Evolutionary conservation across 2,329 filamentous ascomycete species (phyloP), one percentile per base, ranked within the genome.

Genomic region (Myriangium duriaei): DNA sequence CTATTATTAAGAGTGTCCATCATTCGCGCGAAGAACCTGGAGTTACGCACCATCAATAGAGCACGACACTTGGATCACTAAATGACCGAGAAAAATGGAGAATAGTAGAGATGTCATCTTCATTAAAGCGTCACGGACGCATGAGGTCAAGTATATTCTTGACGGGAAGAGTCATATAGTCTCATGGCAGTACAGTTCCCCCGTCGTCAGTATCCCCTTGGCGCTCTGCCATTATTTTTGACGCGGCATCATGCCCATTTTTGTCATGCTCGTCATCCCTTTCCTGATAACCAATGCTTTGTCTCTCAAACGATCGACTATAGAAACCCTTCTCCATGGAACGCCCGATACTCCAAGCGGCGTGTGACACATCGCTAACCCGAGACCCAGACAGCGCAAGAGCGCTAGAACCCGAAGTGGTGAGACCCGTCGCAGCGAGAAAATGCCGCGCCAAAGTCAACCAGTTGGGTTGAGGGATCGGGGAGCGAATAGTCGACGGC

Each of bases 341-440:
- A 39, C 36, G 18, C 36, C 36, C 26, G 13, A 33, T 24, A 39
- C 36, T 32, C 36, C 36, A 12, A 13, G 29, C 17, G 11, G 17
- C 29, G 32, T 28, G 17, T 19, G 36, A 39, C 30, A 13, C 21
- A 14, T 32, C 30, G 17, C 14, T 11, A 13, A 21, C 26, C 18
- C 30, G 16, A 13, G 10, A 15, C 29, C 36, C 36, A 33, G 15
- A 19, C 36, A 45, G 43, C 43, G 43, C 43, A 43, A 36, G 32
- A 43, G 43, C 43, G 43, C 43, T 45, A 41, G 37, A 33, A 41
- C 35, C 43, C 38, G 14, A 13, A 14, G 32, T 30, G 31, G 21
- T 28, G 34, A 32, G 43, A 45, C 43, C 43, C 43, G 41, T 45
- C 43, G 43, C 43, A 43, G 41, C 36, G 34, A 41, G 30, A 35